Base-by-base conservation (phyloP, 768 basidiomycete genomes). In the Russula emetica region DNA sequence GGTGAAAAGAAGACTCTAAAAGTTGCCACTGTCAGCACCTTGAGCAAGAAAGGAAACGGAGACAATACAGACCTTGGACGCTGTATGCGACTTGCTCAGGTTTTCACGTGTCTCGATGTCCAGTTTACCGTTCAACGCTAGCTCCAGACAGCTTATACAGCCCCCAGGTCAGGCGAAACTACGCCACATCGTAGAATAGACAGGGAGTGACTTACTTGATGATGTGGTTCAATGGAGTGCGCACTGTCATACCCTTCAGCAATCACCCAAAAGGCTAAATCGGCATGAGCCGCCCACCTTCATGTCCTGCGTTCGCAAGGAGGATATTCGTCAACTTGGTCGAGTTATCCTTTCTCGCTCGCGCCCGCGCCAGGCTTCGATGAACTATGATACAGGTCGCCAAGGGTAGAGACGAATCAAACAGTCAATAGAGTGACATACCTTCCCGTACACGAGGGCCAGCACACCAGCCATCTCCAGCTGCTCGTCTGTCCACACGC, bases 401-500 rank as follows among this genome's bases (percentile, higher is more conserved):
- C 45, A 24, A 11, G 4, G 45, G 5, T 22, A n/a, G 45, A 22
- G n/a, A 47, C 9, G n/a, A 40, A 26, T 3, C 13, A 4, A 18
- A 18, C 11, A n/a, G n/a, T n/a, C 20, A 13, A 40, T 42, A 2
- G 7, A 42, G 16, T 9, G 11, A n/a, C n/a, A 18, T 54, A 83
- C 84, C 78, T 87, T 87, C 45, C 87, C 86, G 69, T 92, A 92
- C 7, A 92, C 87, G 26, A 92, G 74, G 7, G 88, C 85, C 18
- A 92, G 75, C 13, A 92, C 88, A 42, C 86, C 85, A 2, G 88
- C 90, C 2, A 89, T 92, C 72, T 92, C 90, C 44, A 92, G 71
- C 70, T 92, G 88, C 71, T 92, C 90, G 60, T 92, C 89, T 9
- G 88, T 85, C 90, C 90, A 94, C 10, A 78, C 77, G 45, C 87